These are phyloP conservation scores for Emiliania huxleyi DNA, from an alignment of 78 protist genomes.

Conservation along the genomic window DNA sequence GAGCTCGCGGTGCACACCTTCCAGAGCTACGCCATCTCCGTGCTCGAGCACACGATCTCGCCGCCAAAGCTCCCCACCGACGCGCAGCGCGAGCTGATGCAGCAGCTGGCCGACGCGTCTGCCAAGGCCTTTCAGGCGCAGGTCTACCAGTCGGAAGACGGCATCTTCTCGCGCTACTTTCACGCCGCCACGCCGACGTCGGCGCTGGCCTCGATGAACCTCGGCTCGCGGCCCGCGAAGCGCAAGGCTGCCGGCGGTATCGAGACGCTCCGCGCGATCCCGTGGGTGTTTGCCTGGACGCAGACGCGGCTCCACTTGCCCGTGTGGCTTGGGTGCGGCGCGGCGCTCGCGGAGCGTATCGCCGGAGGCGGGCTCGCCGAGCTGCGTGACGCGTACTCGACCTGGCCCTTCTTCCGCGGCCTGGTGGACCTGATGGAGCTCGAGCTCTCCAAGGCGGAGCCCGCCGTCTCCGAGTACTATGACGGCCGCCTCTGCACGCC, in stretches of 20 bases:
- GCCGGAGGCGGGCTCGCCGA: neutral
- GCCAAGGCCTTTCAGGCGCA: conserved; percentile 39
- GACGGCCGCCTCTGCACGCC: neutral
- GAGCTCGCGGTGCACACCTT: conserved; percentile 45
- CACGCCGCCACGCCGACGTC: conserved; percentile 63
- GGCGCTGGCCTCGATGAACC: conserved; percentile 23
- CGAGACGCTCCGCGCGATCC: conserved; percentile 73
- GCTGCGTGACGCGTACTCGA: neutral
- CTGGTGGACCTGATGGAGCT: conserved; percentile 16
- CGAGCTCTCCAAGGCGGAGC: conserved; percentile 40
- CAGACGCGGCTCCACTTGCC: conserved; percentile 69
- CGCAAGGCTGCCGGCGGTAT: conserved; percentile 40
- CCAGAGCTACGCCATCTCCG: conserved; percentile 37
- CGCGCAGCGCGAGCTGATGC: conserved; percentile 63
- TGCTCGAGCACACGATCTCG: conserved; percentile 46
- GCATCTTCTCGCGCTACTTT: conserved; percentile 58
- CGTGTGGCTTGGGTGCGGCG: conserved; percentile 59
- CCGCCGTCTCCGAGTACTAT: conserved; percentile 12
- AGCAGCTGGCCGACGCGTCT: conserved; percentile 50
- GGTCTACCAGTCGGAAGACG: conserved; percentile 34
- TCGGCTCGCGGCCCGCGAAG: conserved; percentile 69
- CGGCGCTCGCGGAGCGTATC: neutral
- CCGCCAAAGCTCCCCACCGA: conserved; percentile 57
- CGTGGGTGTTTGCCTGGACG: conserved; percentile 76
- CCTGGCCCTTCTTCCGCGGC: neutral